phyloP scores from a whole-genome alignment of 352 stramenopile species.

The Pythium myriotylum region DNA sequence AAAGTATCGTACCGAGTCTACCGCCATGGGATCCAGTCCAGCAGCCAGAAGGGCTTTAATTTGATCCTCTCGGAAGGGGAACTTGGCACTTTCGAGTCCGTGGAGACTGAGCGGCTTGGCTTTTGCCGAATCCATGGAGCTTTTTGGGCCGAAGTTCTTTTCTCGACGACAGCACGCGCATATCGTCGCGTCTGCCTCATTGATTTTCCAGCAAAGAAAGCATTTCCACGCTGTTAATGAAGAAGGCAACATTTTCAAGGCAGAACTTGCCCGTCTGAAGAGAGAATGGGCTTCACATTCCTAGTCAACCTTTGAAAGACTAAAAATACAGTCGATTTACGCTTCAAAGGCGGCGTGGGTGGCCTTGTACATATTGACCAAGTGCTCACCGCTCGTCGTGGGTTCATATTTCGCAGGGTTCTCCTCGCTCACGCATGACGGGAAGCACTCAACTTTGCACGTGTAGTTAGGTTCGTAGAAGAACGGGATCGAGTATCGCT shows the following conservation, averaged over 20 bases:
- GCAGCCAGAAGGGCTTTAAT: conserved; percentile 20
- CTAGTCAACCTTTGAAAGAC: background rate
- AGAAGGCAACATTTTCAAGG: background rate
- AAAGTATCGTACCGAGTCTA: conserved; percentile 32
- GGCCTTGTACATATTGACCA: conserved; percentile 75
- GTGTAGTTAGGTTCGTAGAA: conserved; percentile 81
- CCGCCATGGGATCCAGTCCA: conserved; percentile 34
- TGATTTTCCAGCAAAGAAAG: conserved; percentile 46
- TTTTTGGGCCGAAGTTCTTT: conserved; percentile 33
- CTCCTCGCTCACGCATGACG: conserved; percentile 50
- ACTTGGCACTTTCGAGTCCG: conserved; percentile 26
- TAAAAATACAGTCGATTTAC: conserved; percentile 5
- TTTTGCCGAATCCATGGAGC: conserved; percentile 13
- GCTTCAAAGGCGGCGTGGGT: conserved; percentile 63
- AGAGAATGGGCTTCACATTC: background rate
- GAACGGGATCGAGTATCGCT: conserved; percentile 80
- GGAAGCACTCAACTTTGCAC: conserved; percentile 63
- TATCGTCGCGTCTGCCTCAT: conserved; percentile 16
- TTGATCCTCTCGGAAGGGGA: conserved; percentile 31
- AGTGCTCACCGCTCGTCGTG: conserved; percentile 74
- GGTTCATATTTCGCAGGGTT: conserved; percentile 58
- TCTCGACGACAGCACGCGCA: conserved; percentile 35
- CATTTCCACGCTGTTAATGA: conserved; percentile 50
- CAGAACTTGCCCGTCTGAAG: background rate
- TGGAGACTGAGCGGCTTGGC: conserved; percentile 40